Base-by-base conservation (phyloP, 257 asterid genomes). In the Salvia miltiorrhiza region DNA sequence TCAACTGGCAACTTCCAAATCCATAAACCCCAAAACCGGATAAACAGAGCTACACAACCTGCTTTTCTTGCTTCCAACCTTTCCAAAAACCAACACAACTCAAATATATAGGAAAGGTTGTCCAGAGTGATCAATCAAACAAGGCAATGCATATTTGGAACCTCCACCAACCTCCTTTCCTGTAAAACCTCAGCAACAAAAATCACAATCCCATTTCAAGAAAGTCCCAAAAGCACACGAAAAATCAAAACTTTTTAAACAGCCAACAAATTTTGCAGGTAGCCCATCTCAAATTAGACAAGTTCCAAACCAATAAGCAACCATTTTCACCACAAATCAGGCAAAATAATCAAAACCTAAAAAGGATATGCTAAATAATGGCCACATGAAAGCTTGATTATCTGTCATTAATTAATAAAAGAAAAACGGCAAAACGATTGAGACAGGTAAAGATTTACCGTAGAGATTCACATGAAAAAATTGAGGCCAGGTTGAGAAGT, bases 1-100 rank as follows among this genome's bases (percentile, higher is more conserved):
- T 86, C 96, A 73, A 85, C 80, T 5, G 91, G 93, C 55, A 86
- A 67, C 71, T 74, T 73, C 89, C 79, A 74, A 67, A 71, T 73
- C 62, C 73, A 69, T 52, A 74, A 70, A 65, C 59, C 59, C 50
- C 73, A 73, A 70, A 77, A 76, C 24, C 58, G 48, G 50, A 76
- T 58, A 8, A 75, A 39, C 40, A 80, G 79, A 74, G 39, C 69
- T 66, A 70, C 79, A 69, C 73, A 30, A 57, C 74, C 63, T 69
- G 68, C 45, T 57, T 73, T 71, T 20, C 67, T 72, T 39, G 77
- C 49, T 57, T 66, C 77, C 78, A 28, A 80, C 86, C 90, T 81
- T 72, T 52, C 70, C 77, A 76, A 80, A 54, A 67, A 69, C 60
- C 69, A 44, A 67, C 59, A 78, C 47, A 57, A 9, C 49, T 57